Evolutionary conservation across 1,139 yeast species (phyloP).

Genomic region (Lodderomyces margitis): DNA sequence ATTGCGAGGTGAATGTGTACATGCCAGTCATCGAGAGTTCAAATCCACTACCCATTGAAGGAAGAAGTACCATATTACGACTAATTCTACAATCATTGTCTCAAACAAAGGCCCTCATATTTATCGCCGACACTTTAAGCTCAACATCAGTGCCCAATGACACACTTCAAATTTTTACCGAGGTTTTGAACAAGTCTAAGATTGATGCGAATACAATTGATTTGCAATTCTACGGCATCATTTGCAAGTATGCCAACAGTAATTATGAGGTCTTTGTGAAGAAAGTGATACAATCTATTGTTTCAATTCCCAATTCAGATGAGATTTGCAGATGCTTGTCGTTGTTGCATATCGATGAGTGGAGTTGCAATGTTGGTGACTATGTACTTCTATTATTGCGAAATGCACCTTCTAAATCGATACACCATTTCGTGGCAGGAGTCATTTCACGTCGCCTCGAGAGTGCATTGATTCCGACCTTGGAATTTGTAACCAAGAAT

Average conservation of each 20-base stretch:
- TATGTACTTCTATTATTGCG: conserved; percentile 33
- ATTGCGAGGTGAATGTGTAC: conserved; percentile 13
- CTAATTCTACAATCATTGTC: conserved; percentile 24
- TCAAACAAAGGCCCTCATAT: conserved; percentile 21
- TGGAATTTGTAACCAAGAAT: conserved; percentile 12
- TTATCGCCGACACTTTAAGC: conserved; percentile 20
- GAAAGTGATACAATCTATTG: conserved; percentile 34
- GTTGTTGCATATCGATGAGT: conserved; percentile 22
- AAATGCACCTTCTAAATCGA: conserved; percentile 32
- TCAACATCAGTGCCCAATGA: not conserved
- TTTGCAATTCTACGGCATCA: conserved; percentile 23
- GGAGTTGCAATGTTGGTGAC: conserved; percentile 33
- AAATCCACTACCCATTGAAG: conserved; percentile 16
- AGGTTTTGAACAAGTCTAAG: not conserved
- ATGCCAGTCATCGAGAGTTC: conserved; percentile 14
- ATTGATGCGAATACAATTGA: conserved; percentile 21
- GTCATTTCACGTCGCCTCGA: conserved; percentile 8
- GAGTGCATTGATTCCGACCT: conserved; percentile 5
- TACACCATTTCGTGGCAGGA: conserved; percentile 21
- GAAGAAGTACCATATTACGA: conserved; percentile 22
- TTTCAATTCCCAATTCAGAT: conserved; percentile 24
- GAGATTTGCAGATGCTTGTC: conserved; percentile 24
- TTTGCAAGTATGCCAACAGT: conserved; percentile 23
- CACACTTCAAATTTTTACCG: not conserved
- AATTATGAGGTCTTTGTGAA: conserved; percentile 32